A percentile compares a stretch with the other conserved stretches of the same genome.
These are phyloP conservation scores for Macrophomina tecta DNA, from an alignment of 2,329 filamentous ascomycete genomes.

Conservation along the genomic window DNA sequence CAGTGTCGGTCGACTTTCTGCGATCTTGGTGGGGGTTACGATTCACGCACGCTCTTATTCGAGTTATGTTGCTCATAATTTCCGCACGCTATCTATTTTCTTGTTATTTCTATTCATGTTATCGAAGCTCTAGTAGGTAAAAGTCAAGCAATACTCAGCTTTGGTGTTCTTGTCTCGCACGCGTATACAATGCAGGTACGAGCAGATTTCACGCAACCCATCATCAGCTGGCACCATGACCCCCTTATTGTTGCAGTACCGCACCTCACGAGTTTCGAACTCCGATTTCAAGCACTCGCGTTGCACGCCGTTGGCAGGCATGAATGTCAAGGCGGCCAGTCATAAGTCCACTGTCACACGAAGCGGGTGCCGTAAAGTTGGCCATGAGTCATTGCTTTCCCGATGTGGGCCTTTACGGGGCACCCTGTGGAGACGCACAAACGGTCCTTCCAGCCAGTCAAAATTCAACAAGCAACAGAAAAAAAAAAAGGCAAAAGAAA, in stretches of 20 bases:
- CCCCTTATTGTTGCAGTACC: background rate
- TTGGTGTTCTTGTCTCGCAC: too few relatives aligned
- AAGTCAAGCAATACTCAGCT: too few relatives aligned
- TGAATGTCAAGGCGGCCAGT: conserved; percentile 2
- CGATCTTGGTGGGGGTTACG: too few relatives aligned
- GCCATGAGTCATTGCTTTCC: conserved; percentile 2
- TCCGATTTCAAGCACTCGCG: background rate
- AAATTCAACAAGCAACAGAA: background rate
- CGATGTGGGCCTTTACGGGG: background rate
- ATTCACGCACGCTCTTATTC: too few relatives aligned
- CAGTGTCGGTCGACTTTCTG: too few relatives aligned
- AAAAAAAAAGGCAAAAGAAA: conserved; percentile 13
- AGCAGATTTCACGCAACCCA: too few relatives aligned
- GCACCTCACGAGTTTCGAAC: conserved; percentile 14
- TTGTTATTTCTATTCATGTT: too few relatives aligned
- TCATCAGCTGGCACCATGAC: too few relatives aligned
- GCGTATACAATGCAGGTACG: too few relatives aligned
- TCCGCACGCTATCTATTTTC: too few relatives aligned
- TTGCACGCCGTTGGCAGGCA: background rate
- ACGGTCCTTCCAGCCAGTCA: background rate
- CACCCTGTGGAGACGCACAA: background rate
- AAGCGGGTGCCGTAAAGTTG: background rate
- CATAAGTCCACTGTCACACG: background rate
- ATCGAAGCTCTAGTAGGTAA: too few relatives aligned
- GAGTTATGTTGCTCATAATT: too few relatives aligned